These are phyloP conservation scores for Cutaneotrichosporon spelunceum DNA, from an alignment of 1,284 basidiomycete genomes.

Conservation along the genomic window DNA sequence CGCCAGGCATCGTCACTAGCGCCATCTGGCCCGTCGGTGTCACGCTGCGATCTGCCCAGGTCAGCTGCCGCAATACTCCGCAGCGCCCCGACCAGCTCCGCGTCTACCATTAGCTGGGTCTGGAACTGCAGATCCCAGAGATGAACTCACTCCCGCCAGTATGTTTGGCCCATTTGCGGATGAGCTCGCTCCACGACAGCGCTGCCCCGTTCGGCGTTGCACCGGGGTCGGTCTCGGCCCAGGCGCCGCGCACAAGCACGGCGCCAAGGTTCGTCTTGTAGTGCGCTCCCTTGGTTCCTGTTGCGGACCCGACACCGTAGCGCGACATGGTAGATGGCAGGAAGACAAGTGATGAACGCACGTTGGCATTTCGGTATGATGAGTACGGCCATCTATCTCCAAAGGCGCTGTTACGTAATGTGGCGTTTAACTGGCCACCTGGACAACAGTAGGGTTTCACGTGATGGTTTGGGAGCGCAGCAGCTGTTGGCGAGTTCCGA, in stretches of 20 bases:
- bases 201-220: slow-evolving; percentile 60
- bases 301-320: neutral
- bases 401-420: neutral
- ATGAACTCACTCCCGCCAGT: slow-evolving; percentile 55
- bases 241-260: slow-evolving; percentile 46
- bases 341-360: neutral
- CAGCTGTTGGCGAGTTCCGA: too few relatives aligned
- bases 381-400: neutral
- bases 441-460: too few relatives aligned
- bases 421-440: neutral
- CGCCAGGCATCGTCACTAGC: neutral
- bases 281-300: slow-evolving; percentile 42
- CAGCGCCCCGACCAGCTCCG: neutral
- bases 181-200: slow-evolving; percentile 72
- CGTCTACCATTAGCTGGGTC: neutral
- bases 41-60: slow-evolving; percentile 16
- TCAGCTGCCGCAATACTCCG: slow-evolving; percentile 7
- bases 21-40: neutral
- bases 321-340: slow-evolving; percentile 9
- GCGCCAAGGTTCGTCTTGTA: slow-evolving; percentile 41
- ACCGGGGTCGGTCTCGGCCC: slow-evolving; percentile 57
- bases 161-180: slow-evolving; percentile 86
- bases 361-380: neutral
- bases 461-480: too few relatives aligned
- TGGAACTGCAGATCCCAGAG: too few relatives aligned